Evolutionary conservation across 495 filamentous ascomycete species (phyloP).

Genomic region (Clohesyomyces aquaticus): DNA sequence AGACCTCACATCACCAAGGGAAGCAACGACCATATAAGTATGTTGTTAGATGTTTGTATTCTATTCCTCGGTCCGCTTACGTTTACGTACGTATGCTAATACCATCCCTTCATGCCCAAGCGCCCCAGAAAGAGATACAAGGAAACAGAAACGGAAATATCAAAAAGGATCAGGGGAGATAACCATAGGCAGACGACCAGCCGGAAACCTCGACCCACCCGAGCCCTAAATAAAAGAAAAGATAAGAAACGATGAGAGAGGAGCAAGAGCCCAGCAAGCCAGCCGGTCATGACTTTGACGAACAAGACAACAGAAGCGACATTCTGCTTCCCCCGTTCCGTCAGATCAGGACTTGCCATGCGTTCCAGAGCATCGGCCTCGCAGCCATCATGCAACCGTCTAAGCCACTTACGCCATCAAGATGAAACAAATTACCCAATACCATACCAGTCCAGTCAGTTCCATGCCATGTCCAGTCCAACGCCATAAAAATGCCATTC

Average conservation of each 20-base stretch:
- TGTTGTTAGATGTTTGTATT: neutral
- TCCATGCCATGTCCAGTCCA: neutral
- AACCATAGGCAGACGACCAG: neutral
- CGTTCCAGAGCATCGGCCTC: neutral
- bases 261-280: neutral
- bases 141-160: too few relatives aligned
- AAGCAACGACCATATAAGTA: neutral
- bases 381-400: slow-evolving; percentile 10
- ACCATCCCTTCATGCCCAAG: neutral
- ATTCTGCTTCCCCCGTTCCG: too few relatives aligned
- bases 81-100: neutral
- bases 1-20: too few relatives aligned
- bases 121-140: neutral
- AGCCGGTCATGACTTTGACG: too few relatives aligned
- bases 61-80: neutral
- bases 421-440: neutral
- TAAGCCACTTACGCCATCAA: too few relatives aligned
- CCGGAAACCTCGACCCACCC: neutral
- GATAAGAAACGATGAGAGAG: neutral
- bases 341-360: too few relatives aligned
- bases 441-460: neutral
- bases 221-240: neutral
- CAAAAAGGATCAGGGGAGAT: neutral
- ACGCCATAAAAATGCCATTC: neutral
- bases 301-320: neutral